phyloP scores from a whole-genome alignment of 345 rosid species.

The Cardamine resedifolia region DNA sequence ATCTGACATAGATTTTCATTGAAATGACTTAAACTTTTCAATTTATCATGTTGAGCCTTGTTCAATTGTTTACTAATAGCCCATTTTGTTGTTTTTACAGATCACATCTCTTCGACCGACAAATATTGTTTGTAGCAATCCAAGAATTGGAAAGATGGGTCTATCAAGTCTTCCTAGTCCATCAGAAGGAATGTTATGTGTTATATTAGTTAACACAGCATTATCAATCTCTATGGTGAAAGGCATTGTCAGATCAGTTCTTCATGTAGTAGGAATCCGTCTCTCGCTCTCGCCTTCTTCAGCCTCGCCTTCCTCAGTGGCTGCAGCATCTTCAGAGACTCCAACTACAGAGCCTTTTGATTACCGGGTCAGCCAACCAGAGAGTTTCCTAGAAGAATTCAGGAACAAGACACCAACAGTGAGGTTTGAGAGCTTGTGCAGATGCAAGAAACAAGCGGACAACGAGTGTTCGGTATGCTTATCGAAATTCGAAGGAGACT shows the following conservation, averaged over 20 bases:
- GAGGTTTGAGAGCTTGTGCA: slow-evolving; percentile 49
- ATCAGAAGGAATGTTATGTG: slow-evolving; percentile 82
- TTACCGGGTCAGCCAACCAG: slow-evolving; percentile 40
- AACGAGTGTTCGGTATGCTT: slow-evolving; percentile 73
- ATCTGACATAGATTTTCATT: not conserved
- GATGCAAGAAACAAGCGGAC: slow-evolving; percentile 48
- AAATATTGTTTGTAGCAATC: not conserved
- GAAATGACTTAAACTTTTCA: not conserved
- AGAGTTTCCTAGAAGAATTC: slow-evolving; percentile 63
- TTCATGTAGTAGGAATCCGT: slow-evolving; percentile 60
- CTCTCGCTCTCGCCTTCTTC: slow-evolving; percentile 49
- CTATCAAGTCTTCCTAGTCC: slow-evolving; percentile 85
- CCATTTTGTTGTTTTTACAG: slow-evolving; percentile 34
- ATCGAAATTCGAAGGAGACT: slow-evolving; percentile 54
- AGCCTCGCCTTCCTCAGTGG: slow-evolving; percentile 33
- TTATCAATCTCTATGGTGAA: slow-evolving; percentile 70
- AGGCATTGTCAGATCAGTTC: slow-evolving; percentile 64
- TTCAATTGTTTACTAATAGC: slow-evolving; percentile 26
- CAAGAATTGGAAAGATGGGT: slow-evolving; percentile 61
- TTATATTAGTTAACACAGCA: slow-evolving; percentile 84
- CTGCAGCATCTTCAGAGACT: slow-evolving; percentile 29
- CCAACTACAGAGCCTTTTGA: slow-evolving; percentile 45
- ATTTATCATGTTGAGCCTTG: not conserved
- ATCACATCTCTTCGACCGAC: slow-evolving; percentile 17
- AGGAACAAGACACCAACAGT: slow-evolving; percentile 55